A percentile compares a stretch with the other conserved stretches of the same genome.
Conservation (phyloP, 2,329 filamentous ascomycete species). For the Aureobasidium melanogenum region DNA sequence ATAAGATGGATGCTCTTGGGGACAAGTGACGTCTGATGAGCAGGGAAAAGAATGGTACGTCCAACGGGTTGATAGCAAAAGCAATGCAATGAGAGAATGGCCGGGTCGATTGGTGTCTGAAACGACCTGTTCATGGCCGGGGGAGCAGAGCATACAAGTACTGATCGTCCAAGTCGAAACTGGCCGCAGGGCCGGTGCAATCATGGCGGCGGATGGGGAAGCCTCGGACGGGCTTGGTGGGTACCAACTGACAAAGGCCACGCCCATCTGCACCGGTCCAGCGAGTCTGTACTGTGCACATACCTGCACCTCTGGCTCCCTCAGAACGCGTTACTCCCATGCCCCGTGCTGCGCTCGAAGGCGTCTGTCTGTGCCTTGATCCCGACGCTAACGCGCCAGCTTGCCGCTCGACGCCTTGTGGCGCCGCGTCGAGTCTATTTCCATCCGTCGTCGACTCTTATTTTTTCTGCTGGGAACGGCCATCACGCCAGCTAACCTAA, state of each 20-base stretch:
- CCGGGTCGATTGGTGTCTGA: slow-evolving; percentile 12
- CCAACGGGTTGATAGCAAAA: slow-evolving; percentile 15
- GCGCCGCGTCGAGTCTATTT: slow-evolving; percentile 10
- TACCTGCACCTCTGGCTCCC: not conserved
- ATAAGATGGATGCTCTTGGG: not conserved
- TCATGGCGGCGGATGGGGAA: slow-evolving; percentile 13
- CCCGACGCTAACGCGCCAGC: slow-evolving; percentile 12
- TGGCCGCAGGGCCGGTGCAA: slow-evolving; percentile 14
- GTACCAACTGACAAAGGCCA: slow-evolving; percentile 12
- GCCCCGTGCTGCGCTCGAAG: not conserved
- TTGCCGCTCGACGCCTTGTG: slow-evolving; percentile 10
- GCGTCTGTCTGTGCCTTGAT: slow-evolving; percentile 11
- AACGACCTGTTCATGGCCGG: slow-evolving; percentile 9
- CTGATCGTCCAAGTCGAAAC: slow-evolving; percentile 14
- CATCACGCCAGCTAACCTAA: slow-evolving; percentile 11
- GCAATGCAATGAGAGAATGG: slow-evolving; percentile 19
- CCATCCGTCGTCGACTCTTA: slow-evolving; percentile 8
- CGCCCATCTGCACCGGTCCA: slow-evolving; percentile 8
- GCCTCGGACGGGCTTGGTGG: slow-evolving; percentile 10
- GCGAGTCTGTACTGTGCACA: slow-evolving; percentile 4
- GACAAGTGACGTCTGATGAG: slow-evolving; percentile 8
- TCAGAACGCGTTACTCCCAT: slow-evolving; percentile 8
- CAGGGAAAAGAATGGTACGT: slow-evolving; percentile 9
- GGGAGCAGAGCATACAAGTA: slow-evolving; percentile 20
- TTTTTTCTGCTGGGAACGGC: slow-evolving; percentile 11